Evolutionary conservation across 345 rosid genomes (phyloP), one percentile per base, ranked within the genome.

Genomic region (Kernera saxatilis): DNA sequence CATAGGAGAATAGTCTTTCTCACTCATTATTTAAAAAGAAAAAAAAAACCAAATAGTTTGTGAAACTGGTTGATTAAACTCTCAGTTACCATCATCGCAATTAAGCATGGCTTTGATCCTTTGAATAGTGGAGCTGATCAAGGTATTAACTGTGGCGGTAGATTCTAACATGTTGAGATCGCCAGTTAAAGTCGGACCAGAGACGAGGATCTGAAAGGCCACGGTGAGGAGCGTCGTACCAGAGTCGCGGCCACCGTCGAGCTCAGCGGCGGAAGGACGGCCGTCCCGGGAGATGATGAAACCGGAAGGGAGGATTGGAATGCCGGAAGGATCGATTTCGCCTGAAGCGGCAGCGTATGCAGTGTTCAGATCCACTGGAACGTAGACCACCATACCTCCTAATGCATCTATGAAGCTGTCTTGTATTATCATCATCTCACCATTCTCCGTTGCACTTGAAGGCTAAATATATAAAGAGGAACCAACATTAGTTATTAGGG

Each of bases 271-370:
- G 3, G 49, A 39, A 32, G 46, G 55, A 74, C 62, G 73, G 48
- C 85, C 85, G 18, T 85, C 91, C 2, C 67, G 71, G 1, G 91
- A 84, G 72, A 90, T 82, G 8, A 82, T 73, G 72, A 90, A 86
- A 25, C 98, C 98, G 0, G 95, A 88, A 21, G 98, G 93, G 54
- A 92, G 91, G 33, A 92, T 70, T 2, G 90, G 81, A 15, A 88
- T 69, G 30, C 6, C 5, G 0, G 80, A 44, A 5, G 86, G 39
- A 35, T 84, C 87, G 17, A 25, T 19, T 19, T 63, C 74, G 3
- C 93, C 91, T 3, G 57, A 64, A 17, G 82, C 22, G 7, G 80
- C 85, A 15, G 55, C 2, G 62, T 66, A 74, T 37, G 91, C 65
- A 18, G 78, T 69, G 30, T 82, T 39, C 5, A 81, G 36, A 49